These are phyloP conservation scores for Puccinia triticina DNA, from an alignment of 1,284 basidiomycete species.

Conservation along the genomic window DNA sequence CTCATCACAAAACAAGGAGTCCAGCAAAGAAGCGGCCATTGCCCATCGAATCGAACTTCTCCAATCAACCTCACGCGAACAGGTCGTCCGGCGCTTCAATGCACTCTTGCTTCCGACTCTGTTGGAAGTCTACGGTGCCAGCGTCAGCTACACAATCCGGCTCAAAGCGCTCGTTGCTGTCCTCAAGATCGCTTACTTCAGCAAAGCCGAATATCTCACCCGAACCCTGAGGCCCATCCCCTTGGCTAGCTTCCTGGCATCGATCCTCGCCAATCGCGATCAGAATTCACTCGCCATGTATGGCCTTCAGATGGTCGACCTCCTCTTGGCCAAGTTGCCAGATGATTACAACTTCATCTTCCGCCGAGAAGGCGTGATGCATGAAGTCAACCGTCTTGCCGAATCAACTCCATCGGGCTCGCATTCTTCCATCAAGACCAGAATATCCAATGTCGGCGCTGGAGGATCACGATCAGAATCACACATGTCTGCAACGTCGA, in stretches of 20 bases:
- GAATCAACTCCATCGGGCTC: slow-evolving; percentile 63
- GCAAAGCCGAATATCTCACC: slow-evolving; percentile 75
- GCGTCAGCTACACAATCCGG: too few species aligned
- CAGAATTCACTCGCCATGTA: slow-evolving; percentile 80
- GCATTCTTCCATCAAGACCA: too few species aligned
- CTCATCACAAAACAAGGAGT: slow-evolving; percentile 18
- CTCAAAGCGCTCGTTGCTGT: slow-evolving; percentile 82
- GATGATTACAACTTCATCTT: slow-evolving; percentile 83
- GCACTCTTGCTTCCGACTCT: too few species aligned
- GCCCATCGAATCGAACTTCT: slow-evolving; percentile 66
- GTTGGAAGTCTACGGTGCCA: too few species aligned
- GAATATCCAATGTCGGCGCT: slow-evolving; percentile 38
- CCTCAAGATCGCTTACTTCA: slow-evolving; percentile 83
- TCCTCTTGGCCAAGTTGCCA: slow-evolving; percentile 79
- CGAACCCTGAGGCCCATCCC: slow-evolving; percentile 82
- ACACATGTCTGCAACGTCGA: slow-evolving; percentile 8
- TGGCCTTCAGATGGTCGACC: slow-evolving; percentile 85
- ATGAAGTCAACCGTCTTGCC: slow-evolving; percentile 73
- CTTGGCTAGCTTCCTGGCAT: slow-evolving; percentile 86
- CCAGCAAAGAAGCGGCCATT: slow-evolving; percentile 58
- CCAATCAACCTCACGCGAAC: slow-evolving; percentile 66
- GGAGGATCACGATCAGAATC: slow-evolving; percentile 33
- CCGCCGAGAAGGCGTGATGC: slow-evolving; percentile 87
- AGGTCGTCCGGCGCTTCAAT: slow-evolving; percentile 76
- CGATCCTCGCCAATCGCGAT: slow-evolving; percentile 85